A percentile compares a stretch with the other conserved stretches of the same genome.
phyloP scores from a whole-genome alignment of 495 filamentous ascomycete genomes.

The Apodospora peruviana region DNA sequence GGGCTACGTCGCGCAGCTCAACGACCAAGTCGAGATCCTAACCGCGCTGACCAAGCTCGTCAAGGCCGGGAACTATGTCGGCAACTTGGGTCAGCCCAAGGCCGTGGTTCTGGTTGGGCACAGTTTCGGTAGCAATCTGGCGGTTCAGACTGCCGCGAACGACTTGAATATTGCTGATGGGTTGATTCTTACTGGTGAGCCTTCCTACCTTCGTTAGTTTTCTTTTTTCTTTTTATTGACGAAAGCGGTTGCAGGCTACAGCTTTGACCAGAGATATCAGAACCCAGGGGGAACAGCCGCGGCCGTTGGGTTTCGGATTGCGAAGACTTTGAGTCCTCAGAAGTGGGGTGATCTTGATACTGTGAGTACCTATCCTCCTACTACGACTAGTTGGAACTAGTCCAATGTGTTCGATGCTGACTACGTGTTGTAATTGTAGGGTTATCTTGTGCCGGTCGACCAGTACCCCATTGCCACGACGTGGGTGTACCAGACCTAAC shows the following conservation, averaged over 20 bases:
- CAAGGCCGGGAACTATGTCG: constrained; percentile 23
- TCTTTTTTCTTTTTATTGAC: neutral
- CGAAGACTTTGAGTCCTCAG: neutral
- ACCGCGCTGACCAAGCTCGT: constrained; percentile 15
- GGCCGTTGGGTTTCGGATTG: constrained; percentile 8
- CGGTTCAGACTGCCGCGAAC: constrained; percentile 10
- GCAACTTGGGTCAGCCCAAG: constrained; percentile 23
- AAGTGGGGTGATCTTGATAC: constrained; percentile 11
- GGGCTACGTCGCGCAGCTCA: constrained; percentile 23
- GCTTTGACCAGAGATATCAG: constrained; percentile 15
- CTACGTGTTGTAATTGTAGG: too few relatives aligned
- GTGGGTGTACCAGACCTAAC: constrained; percentile 3
- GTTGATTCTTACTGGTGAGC: constrained; percentile 21
- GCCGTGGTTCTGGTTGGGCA: constrained; percentile 56
- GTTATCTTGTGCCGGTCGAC: constrained; percentile 27
- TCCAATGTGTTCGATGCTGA: too few relatives aligned
- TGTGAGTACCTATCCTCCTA: too few relatives aligned
- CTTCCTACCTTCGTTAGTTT: too few relatives aligned
- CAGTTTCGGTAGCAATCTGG: constrained; percentile 35
- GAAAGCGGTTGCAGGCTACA: constrained; percentile 7
- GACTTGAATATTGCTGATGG: constrained; percentile 21
- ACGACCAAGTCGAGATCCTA: constrained; percentile 20
- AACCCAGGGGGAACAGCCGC: neutral
- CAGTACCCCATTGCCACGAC: constrained; percentile 13
- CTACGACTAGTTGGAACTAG: too few relatives aligned